Conservation (phyloP, 805 yeast species). For the Starmerella floris region DNA sequence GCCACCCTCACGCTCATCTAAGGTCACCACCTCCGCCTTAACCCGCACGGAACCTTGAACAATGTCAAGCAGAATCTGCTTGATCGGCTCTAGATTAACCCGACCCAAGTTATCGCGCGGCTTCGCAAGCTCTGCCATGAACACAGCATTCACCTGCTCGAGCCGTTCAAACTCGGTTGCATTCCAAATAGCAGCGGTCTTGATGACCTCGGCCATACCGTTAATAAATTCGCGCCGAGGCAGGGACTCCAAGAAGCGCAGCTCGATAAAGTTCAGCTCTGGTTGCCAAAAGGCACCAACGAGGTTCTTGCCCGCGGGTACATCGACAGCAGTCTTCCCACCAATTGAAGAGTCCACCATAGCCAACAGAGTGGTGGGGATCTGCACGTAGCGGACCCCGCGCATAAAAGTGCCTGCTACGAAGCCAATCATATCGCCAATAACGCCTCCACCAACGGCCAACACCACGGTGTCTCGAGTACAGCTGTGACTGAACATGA, state of each 20-base stretch:
- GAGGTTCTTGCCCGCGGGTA: constrained; percentile 89
- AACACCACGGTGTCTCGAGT: constrained; percentile 89
- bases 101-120: constrained; percentile 33
- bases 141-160: constrained; percentile 58
- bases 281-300: constrained; percentile 99
- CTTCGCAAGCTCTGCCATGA: constrained; percentile 49
- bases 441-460: constrained; percentile 97
- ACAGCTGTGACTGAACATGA: constrained; percentile 65
- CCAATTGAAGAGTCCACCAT: constrained; percentile 99
- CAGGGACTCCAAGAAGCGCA: constrained; percentile 70
- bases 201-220: constrained; percentile 96
- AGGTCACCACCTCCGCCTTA: constrained; percentile 85
- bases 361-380: constrained; percentile 85
- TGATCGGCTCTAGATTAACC: constrained; percentile 56
- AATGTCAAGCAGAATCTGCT: constrained; percentile 60
- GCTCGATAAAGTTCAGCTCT: constrained; percentile 70
- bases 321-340: constrained; percentile 96
- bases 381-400: constrained; percentile 85
- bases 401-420: constrained; percentile 99
- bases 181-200: constrained; percentile 97
- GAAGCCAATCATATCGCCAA: constrained; percentile 97
- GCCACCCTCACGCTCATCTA: constrained; percentile 92
- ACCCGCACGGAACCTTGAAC: constrained; percentile 79
- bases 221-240: constrained; percentile 91
- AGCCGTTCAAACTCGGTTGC: constrained; percentile 74